Evolutionary conservation across 345 rosid species (phyloP), one percentile per base, ranked within the genome.

Genomic region (Camelina laxa): DNA sequence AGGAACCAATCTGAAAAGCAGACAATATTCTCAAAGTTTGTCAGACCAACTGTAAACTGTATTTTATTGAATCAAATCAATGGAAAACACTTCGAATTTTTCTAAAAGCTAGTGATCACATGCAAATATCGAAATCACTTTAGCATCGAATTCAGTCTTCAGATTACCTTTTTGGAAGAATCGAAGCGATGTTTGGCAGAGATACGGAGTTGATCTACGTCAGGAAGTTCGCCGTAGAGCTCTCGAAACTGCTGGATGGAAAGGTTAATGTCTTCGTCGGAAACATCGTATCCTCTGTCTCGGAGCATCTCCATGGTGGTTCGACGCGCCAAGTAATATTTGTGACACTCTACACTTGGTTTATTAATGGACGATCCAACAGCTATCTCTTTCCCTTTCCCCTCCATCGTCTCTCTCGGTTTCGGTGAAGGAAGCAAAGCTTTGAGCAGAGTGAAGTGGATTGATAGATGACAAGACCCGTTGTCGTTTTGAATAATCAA

Each of bases 281-380:
- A 77, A 35, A 87, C 82, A 12, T 80, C 79, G 39, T 86, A 93
- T 47, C 97, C 98, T 75, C 98, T 82, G 77, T 93, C 98, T 35
- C 71, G 81, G 24, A 93, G 80, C 97, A 93, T 91, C 85, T 93
- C 98, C 65, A 91, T 79, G 12, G 84, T 83, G 19, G 96, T 89
- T 79, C 87, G 83, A 12, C 96, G 85, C 3, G 92, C 76, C 22
- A 91, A 81, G 80, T 75, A 89, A 82, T 85, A 91, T 56, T 85
- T 83, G 84, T 82, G 92, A 76, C 87, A 85, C 54, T 87, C 97
- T 10, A 53, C 59, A 80, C 84, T 89, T 15, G 89, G 87, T 14
- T 79, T 71, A 44, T 87, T 89, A 1, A 74, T 67, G 64, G 67
- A 85, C 60, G n/a, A 61, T 13, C 65, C 83, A 5, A 50, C 5